A percentile compares a stretch with the other conserved stretches of the same genome.
These are phyloP conservation scores for Trichoderma sp. DNA, from an alignment of 2,329 filamentous ascomycete species.

Conservation along the genomic window DNA sequence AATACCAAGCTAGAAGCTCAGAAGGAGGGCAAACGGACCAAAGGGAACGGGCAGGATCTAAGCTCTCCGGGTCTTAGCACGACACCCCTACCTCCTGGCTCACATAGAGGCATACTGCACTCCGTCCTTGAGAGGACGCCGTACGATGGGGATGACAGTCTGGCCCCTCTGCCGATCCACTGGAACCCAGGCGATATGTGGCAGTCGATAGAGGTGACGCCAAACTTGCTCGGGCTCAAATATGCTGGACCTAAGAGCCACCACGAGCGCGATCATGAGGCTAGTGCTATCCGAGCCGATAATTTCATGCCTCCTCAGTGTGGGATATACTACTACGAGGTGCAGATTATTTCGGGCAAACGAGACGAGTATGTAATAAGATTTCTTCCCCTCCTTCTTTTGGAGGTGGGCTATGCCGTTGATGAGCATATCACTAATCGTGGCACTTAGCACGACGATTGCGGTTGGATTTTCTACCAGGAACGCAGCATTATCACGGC, in stretches of 20 bases:
- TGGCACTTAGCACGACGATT: conserved; percentile 51
- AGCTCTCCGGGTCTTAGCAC: conserved; percentile 50
- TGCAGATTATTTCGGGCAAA: conserved; percentile 50
- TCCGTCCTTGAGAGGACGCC: conserved; percentile 78
- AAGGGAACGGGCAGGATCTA: conserved; percentile 43
- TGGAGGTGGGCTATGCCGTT: neutral
- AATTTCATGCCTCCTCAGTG: conserved; percentile 83
- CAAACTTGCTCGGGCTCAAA: conserved; percentile 70
- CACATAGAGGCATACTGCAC: conserved; percentile 75
- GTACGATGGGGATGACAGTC: conserved; percentile 54
- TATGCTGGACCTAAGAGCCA: conserved; percentile 48
- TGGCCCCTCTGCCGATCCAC: conserved; percentile 70
- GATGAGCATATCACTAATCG: conserved; percentile 11
- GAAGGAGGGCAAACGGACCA: conserved; percentile 41
- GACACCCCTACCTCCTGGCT: conserved; percentile 40
- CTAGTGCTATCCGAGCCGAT: conserved; percentile 78
- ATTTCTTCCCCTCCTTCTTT: neutral
- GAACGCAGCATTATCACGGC: conserved; percentile 51
- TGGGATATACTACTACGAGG: conserved; percentile 93
- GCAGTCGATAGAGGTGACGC: conserved; percentile 67
- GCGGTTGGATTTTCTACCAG: conserved; percentile 61
- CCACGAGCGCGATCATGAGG: conserved; percentile 64
- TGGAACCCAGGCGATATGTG: conserved; percentile 83
- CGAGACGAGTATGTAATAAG: conserved; percentile 49
- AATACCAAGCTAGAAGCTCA: conserved; percentile 54